A percentile compares a stretch with the other conserved stretches of the same genome.
These are phyloP conservation scores for Colletotrichum cuscutae DNA, from an alignment of 2,329 filamentous ascomycete species.

Conservation along the genomic window DNA sequence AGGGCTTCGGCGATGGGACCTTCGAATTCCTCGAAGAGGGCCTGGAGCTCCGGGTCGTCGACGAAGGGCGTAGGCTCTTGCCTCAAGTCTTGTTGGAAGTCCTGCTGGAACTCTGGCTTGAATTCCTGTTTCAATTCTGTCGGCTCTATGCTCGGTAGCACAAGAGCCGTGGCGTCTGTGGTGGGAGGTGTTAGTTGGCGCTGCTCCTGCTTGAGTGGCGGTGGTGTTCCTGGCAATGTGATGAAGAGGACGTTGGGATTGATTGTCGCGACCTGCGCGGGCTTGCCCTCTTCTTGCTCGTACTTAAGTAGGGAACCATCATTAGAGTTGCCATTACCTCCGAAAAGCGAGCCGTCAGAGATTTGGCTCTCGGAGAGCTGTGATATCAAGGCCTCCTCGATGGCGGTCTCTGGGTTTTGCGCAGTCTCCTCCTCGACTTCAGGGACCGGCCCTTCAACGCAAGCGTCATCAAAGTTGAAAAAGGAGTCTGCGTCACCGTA, in stretches of 20 bases:
- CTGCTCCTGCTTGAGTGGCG: neutral
- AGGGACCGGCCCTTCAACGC: conserved; percentile 6
- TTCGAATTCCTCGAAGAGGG: neutral
- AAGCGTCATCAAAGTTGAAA: conserved; percentile 19
- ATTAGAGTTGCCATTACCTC: neutral
- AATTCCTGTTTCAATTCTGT: neutral
- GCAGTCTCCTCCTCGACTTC: neutral
- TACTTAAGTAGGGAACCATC: neutral
- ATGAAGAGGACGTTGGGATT: neutral
- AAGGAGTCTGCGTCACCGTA: neutral
- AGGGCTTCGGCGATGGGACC: neutral
- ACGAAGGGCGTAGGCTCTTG: neutral
- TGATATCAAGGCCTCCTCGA: neutral
- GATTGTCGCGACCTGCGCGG: neutral
- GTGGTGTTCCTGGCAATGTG: neutral
- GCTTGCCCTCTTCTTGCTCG: neutral
- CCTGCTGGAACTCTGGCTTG: neutral
- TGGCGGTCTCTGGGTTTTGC: neutral
- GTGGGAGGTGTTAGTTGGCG: neutral
- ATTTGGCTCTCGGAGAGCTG: neutral
- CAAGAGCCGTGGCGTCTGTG: neutral
- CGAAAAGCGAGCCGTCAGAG: neutral
- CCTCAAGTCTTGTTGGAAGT: neutral
- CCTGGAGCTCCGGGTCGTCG: neutral
- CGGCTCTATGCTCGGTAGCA: neutral